phyloP scores from a whole-genome alignment of 805 yeast genomes.

The Vanderwaltozyma yarrowii region DNA sequence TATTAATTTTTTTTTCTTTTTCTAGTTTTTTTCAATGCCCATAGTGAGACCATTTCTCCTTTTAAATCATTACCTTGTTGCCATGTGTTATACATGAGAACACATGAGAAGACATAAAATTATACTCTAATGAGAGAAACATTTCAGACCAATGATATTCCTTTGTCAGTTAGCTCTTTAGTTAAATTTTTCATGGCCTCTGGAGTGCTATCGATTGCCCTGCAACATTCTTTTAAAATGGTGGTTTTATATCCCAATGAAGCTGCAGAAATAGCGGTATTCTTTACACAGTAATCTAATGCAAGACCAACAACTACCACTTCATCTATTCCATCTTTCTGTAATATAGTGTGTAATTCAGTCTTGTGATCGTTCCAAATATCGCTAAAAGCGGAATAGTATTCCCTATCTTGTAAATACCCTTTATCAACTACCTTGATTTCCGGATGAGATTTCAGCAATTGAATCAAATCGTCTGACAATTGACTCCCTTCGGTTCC shows the following conservation, averaged over 20 bases:
- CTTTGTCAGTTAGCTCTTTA: constrained; percentile 14
- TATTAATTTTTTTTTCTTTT: too few relatives aligned
- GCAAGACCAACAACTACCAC: constrained; percentile 79
- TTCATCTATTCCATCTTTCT: constrained; percentile 38
- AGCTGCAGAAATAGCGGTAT: constrained; percentile 64
- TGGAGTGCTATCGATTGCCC: constrained; percentile 43
- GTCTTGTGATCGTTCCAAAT: constrained; percentile 66
- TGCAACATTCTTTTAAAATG: constrained; percentile 48
- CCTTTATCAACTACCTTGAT: constrained; percentile 60
- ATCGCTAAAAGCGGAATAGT: constrained; percentile 80
- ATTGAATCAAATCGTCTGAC: constrained; percentile 15
- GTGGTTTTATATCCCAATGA: constrained; percentile 50
- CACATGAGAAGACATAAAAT: too few relatives aligned
- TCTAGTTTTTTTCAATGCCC: too few relatives aligned
- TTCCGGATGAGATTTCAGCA: constrained; percentile 3
- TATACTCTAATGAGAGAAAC: too few relatives aligned
- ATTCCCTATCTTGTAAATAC: constrained; percentile 59
- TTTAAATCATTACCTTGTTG: too few relatives aligned
- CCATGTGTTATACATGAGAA: too few relatives aligned
- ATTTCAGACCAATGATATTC: constrained; percentile 4
- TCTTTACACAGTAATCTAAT: constrained; percentile 73
- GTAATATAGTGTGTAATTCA: constrained; percentile 44
- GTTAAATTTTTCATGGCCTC: constrained; percentile 10
- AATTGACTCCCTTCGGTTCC: constrained; percentile 55
- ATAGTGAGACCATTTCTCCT: too few relatives aligned